Base-by-base conservation (phyloP, 192 early-diverging fungal species). In the Coemansia sp. region DNA sequence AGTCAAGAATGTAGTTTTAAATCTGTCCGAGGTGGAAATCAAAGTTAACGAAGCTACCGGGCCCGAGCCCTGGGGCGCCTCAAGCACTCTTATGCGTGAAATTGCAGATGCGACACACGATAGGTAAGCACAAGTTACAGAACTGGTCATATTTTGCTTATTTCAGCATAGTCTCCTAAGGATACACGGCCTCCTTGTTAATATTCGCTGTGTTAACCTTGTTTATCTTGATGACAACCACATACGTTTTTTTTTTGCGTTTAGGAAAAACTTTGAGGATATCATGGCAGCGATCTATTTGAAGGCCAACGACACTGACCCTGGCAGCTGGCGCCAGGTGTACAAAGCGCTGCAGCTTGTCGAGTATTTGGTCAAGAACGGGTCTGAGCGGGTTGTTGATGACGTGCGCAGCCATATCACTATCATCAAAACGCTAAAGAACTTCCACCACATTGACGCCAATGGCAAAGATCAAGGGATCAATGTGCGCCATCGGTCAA, bases 401-500 rank as follows among this genome's bases (percentile, higher is more conserved):
- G 88, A 92, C 59, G 89, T 92, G 59, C 85, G 90, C 13, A 81
- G 89, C 21, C 93, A 93, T 60, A 86, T 95, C 33, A 91, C 94
- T n/a, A 91, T 90, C 31, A 84, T 99, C 65, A 96, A 94, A 66
- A 89, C 90, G 43, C 83, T 95, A 58, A 84, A 88, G 58, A 95
- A 86, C 82, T 99, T 94, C 67, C 87, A 94, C 56, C 93, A 88
- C 60, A 84, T 94, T 28, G 95, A 97, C 68, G 92, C 94, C 25
- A 94, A 94, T 65, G 90, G 89, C 70, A 99, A 99, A 70, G 96
- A 99, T 74, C 95, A 99, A 75, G 96, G 96, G 6, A 88, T 99
- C 55, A 97, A 97, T 65, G 90, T 94, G 94, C 88, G 70, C 65
- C 74, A 82, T 58, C 86, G 96, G 9, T 91, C 95, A 15, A 95